These are phyloP conservation scores for Scopulariopsis brevicaulis DNA, from an alignment of 2,329 filamentous ascomycete genomes.

Conservation along the genomic window DNA sequence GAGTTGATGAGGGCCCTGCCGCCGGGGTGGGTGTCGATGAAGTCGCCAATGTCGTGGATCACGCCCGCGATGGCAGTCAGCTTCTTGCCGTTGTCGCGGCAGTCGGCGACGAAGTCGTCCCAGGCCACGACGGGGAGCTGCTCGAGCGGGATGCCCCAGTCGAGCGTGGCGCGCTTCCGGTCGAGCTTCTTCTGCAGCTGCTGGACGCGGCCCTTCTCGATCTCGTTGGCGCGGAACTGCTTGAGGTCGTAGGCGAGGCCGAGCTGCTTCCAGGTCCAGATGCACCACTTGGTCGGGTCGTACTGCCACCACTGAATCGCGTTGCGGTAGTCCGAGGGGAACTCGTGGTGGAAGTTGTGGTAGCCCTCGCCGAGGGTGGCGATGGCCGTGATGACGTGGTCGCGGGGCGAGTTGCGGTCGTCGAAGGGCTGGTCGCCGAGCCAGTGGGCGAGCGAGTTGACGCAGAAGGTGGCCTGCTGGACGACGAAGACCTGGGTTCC, in stretches of 20 bases:
- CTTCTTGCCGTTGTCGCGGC: slow-evolving; percentile 60
- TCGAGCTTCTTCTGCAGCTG: slow-evolving; percentile 89
- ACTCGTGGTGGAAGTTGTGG: slow-evolving; percentile 95
- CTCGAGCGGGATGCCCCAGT: slow-evolving; percentile 80
- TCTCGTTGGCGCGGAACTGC: slow-evolving; percentile 85
- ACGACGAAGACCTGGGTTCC: slow-evolving; percentile 59
- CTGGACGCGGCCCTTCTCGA: slow-evolving; percentile 83
- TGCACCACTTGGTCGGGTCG: slow-evolving; percentile 84
- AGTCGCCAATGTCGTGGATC: slow-evolving; percentile 73
- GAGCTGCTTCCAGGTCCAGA: slow-evolving; percentile 74
- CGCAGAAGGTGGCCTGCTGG: slow-evolving; percentile 86
- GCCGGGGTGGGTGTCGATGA: slow-evolving; percentile 85
- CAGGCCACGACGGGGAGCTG: slow-evolving; percentile 77
- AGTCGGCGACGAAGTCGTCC: slow-evolving; percentile 72
- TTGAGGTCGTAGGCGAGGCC: slow-evolving; percentile 80
- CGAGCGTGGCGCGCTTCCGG: slow-evolving; percentile 68
- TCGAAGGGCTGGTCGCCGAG: slow-evolving; percentile 88
- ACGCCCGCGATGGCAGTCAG: slow-evolving; percentile 73
- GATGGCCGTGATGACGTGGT: slow-evolving; percentile 76
- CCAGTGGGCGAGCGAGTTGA: slow-evolving; percentile 87
- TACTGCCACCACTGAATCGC: slow-evolving; percentile 87
- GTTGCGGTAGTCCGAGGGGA: slow-evolving; percentile 87
- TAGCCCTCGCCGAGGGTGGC: slow-evolving; percentile 82
- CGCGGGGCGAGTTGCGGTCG: slow-evolving; percentile 82
- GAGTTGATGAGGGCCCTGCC: slow-evolving; percentile 77